phyloP scores from a whole-genome alignment of 768 basidiomycete genomes.

The Bullera alba region DNA sequence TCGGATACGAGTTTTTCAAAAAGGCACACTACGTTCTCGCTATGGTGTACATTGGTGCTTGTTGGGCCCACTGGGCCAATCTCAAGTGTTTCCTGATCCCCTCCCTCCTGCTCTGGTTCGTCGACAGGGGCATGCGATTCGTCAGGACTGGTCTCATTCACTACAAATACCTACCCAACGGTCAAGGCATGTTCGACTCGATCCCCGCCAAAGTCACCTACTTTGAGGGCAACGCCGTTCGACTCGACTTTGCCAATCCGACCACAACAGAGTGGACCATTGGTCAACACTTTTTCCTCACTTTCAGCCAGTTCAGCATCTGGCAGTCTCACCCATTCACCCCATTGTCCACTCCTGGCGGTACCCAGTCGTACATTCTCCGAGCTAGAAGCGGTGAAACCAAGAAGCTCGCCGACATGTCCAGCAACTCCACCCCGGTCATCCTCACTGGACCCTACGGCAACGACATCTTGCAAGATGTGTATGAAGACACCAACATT shows the following conservation, averaged over 20 bases:
- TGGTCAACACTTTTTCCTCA: conserved; percentile 30
- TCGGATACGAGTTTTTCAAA: conserved; percentile 30
- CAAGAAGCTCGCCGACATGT: conserved; percentile 7
- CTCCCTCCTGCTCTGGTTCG: conserved; percentile 18
- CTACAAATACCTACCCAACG: conserved; percentile 17
- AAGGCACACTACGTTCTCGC: conserved; percentile 32
- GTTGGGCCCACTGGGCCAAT: conserved; percentile 22
- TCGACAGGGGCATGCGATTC: conserved; percentile 14
- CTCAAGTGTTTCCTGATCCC: conserved; percentile 28
- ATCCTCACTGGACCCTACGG: conserved; percentile 34
- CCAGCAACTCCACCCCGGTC: conserved; percentile 7
- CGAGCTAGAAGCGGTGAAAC: conserved; percentile 24
- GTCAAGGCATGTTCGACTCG: conserved; percentile 18
- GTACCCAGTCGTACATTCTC: conserved; percentile 15
- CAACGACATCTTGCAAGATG: conserved; percentile 8
- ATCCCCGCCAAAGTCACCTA: conserved; percentile 15
- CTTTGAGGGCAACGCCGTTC: conserved; percentile 12
- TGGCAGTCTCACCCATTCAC: conserved; percentile 35
- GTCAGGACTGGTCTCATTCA: conserved; percentile 23
- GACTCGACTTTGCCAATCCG: conserved; percentile 15
- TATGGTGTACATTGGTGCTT: conserved; percentile 26
- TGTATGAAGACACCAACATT: conserved; percentile 10
- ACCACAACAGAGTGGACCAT: conserved; percentile 8
- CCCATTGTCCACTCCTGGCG: conserved; percentile 16
- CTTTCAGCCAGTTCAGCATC: conserved; percentile 16